These are phyloP conservation scores for Talaromyces atroroseus DNA, from an alignment of 2,329 filamentous ascomycete species.

Conservation along the genomic window DNA sequence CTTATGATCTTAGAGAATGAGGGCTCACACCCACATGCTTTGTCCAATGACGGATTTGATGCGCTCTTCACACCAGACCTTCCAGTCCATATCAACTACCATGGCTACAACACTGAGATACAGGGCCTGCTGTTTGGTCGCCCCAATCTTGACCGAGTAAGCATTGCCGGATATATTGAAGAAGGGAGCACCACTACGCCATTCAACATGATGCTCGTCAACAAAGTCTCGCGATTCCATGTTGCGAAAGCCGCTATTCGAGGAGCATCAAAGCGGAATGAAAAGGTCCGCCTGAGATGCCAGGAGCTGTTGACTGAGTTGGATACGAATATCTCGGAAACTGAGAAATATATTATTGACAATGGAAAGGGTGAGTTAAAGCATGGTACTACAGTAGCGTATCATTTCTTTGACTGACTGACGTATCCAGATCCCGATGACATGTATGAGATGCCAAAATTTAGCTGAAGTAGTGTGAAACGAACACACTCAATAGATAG, in stretches of 20 bases:
- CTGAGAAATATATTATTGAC: slow-evolving; percentile 48
- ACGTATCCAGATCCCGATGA: slow-evolving; percentile 44
- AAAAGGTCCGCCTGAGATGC: slow-evolving; percentile 41
- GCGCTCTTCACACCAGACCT: slow-evolving; percentile 54
- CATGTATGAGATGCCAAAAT: slow-evolving; percentile 47
- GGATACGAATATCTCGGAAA: slow-evolving; percentile 44
- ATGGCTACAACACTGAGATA: slow-evolving; percentile 58
- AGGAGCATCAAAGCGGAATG: slow-evolving; percentile 45
- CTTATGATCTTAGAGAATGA: slow-evolving; percentile 57
- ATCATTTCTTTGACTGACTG: slow-evolving; percentile 4
- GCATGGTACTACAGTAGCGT: not conserved
- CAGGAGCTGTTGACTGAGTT: slow-evolving; percentile 47
- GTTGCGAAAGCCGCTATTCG: slow-evolving; percentile 52
- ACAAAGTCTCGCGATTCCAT: slow-evolving; percentile 56
- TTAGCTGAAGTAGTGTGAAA: slow-evolving; percentile 18
- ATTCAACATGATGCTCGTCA: slow-evolving; percentile 65
- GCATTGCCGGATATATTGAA: slow-evolving; percentile 57
- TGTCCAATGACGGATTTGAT: slow-evolving; percentile 49
- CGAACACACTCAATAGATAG: not conserved
- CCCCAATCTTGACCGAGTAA: slow-evolving; percentile 47
- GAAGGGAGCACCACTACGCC: slow-evolving; percentile 64
- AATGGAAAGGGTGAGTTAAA: slow-evolving; percentile 48
- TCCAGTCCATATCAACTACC: slow-evolving; percentile 61
- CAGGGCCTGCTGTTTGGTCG: slow-evolving; percentile 58
- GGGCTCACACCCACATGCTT: slow-evolving; percentile 54